Percentiles rank a stretch among this genome's conserved stretches.
These are phyloP conservation scores for Mycothermus thermophilus DNA, from an alignment of 495 filamentous ascomycete species.

Conservation along the genomic window DNA sequence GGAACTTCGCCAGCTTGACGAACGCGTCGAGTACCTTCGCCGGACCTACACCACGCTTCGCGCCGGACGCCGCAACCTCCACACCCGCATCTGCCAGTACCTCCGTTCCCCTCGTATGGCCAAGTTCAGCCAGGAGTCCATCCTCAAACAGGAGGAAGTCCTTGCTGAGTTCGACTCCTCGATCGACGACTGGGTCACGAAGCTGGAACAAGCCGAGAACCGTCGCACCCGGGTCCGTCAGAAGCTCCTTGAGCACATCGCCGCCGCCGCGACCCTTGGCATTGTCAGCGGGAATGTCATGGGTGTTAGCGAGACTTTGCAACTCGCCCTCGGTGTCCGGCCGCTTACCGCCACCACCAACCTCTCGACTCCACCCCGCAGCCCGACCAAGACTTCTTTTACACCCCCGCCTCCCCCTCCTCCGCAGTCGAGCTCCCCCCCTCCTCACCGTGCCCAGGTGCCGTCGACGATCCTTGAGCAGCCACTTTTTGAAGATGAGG, in stretches of 20 bases:
- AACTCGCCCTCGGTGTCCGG: constrained; percentile 26
- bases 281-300: constrained; percentile 17
- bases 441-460: constrained; percentile 33
- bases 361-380: constrained; percentile 35
- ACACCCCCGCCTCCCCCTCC: constrained; percentile 14
- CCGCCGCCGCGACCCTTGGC: constrained; percentile 40
- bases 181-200: constrained; percentile 61
- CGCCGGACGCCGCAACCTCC: constrained; percentile 51
- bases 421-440: constrained; percentile 25
- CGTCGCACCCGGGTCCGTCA: constrained; percentile 54
- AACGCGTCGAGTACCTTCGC: constrained; percentile 56
- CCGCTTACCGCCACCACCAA: constrained; percentile 20
- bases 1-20: constrained; percentile 57
- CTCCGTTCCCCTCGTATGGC: constrained; percentile 47
- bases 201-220: constrained; percentile 64
- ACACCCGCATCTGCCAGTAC: constrained; percentile 54
- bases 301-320: constrained; percentile 26
- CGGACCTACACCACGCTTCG: constrained; percentile 55
- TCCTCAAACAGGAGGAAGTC: constrained; percentile 63
- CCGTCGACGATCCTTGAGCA: constrained; percentile 35
- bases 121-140: constrained; percentile 50
- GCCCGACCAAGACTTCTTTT: constrained; percentile 26
- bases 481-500: constrained; percentile 26
- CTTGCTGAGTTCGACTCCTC: constrained; percentile 55
- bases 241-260: constrained; percentile 62